phyloP scores from a whole-genome alignment of 192 early-diverging fungal species.

The Dissophora globulifera region DNA sequence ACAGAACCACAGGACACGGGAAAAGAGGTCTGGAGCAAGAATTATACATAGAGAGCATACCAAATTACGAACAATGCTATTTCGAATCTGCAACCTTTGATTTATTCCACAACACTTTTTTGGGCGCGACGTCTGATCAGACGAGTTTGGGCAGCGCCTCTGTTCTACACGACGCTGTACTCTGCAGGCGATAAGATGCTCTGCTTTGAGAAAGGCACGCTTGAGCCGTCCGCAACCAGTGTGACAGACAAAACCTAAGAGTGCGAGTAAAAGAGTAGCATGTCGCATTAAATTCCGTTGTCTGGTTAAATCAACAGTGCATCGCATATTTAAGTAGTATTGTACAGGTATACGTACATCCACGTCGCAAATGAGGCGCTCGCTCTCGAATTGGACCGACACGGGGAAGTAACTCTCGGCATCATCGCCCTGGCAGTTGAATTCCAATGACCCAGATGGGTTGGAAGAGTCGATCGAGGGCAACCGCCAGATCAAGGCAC shows the following conservation, averaged over 20 bases:
- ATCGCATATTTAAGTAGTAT: too few relatives aligned
- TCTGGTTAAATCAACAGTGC: too few relatives aligned
- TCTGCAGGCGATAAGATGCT: slow-evolving; percentile 78
- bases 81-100: too few relatives aligned
- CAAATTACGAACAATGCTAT: too few relatives aligned
- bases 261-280: background rate
- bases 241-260: slow-evolving; percentile 65
- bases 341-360: slow-evolving; percentile 55
- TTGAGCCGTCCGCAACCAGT: slow-evolving; percentile 64
- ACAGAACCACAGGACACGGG: too few relatives aligned
- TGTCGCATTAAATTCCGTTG: too few relatives aligned
- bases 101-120: too few relatives aligned
- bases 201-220: slow-evolving; percentile 78
- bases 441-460: slow-evolving; percentile 85
- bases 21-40: too few relatives aligned
- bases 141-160: background rate
- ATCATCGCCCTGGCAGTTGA: slow-evolving; percentile 81
- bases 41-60: too few relatives aligned
- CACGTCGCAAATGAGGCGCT: slow-evolving; percentile 79
- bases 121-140: too few relatives aligned
- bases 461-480: slow-evolving; percentile 82
- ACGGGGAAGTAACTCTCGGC: slow-evolving; percentile 90
- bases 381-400: slow-evolving; percentile 77
- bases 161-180: slow-evolving; percentile 80
- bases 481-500: slow-evolving; percentile 87